phyloP scores from a whole-genome alignment of 768 basidiomycete genomes.

The Leccinum uliginosum region DNA sequence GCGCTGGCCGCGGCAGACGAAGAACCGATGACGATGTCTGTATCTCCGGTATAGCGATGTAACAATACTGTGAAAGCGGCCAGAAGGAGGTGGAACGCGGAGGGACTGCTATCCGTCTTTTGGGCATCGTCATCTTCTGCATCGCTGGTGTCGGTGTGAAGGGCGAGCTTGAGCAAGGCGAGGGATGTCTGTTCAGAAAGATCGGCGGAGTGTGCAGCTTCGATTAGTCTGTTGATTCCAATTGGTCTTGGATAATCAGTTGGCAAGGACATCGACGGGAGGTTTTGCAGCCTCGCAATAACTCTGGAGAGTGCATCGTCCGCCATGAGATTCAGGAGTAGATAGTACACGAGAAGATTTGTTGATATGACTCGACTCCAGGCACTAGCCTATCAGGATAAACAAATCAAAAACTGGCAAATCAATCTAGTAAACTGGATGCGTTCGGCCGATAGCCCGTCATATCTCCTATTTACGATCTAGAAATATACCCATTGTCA shows the following conservation, averaged over 20 bases:
- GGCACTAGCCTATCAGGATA: not conserved
- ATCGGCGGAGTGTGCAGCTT: slow-evolving; percentile 70
- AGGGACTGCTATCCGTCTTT: slow-evolving; percentile 45
- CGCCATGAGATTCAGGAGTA: not conserved
- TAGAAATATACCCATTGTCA: too few species aligned
- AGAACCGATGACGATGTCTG: slow-evolving; percentile 86
- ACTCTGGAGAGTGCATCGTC: slow-evolving; percentile 45
- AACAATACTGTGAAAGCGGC: slow-evolving; percentile 90
- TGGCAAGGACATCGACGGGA: slow-evolving; percentile 88
- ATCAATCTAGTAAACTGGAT: too few species aligned
- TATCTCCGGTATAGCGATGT: slow-evolving; percentile 94
- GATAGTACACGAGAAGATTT: slow-evolving; percentile 1
- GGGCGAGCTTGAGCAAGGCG: slow-evolving; percentile 77
- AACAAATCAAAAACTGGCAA: not conserved
- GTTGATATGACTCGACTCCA: slow-evolving; percentile 4
- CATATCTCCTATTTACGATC: too few species aligned
- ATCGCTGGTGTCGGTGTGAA: slow-evolving; percentile 58
- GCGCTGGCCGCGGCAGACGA: slow-evolving; percentile 72
- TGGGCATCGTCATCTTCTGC: slow-evolving; percentile 46
- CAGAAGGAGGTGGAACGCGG: slow-evolving; percentile 87
- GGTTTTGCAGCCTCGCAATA: slow-evolving; percentile 62
- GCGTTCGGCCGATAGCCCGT: not conserved
- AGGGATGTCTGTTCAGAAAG: slow-evolving; percentile 72
- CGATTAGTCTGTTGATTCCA: slow-evolving; percentile 71
- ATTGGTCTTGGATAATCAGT: slow-evolving; percentile 92